phyloP scores from a whole-genome alignment of 73 alveolate genomes.

The Blepharisma japonicum region DNA sequence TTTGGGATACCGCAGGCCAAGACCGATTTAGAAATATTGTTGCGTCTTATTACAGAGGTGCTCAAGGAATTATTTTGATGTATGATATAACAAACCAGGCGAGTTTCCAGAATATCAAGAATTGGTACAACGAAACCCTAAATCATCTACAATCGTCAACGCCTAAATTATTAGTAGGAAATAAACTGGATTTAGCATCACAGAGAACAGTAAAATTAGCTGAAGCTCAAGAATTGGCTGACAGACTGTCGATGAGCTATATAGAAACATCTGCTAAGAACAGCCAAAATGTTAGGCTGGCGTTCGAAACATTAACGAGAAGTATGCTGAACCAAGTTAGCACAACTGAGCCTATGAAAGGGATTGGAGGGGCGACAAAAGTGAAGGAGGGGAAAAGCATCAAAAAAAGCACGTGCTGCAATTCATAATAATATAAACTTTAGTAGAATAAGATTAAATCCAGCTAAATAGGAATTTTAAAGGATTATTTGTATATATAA shows the following conservation, averaged over 20 bases:
- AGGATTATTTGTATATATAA: too few species aligned
- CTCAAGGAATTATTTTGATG: constrained; percentile 38
- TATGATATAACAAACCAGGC: constrained; percentile 39
- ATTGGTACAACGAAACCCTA: constrained; percentile 25
- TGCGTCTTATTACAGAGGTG: constrained; percentile 43
- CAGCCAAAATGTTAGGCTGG: constrained; percentile 44
- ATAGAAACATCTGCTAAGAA: constrained; percentile 44
- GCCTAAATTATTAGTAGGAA: constrained; percentile 26
- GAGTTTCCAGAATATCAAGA: constrained; percentile 10
- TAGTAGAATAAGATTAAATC: too few species aligned
- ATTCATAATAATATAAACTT: too few species aligned
- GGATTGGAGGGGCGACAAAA: constrained; percentile 13
- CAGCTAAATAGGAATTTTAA: too few species aligned
- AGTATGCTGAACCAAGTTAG: constrained; percentile 29
- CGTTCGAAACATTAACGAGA: constrained; percentile 44
- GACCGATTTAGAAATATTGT: constrained; percentile 36
- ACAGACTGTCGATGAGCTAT: constrained; percentile 32
- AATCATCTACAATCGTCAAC: neutral
- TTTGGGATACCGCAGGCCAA: constrained; percentile 54
- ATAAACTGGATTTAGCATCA: constrained; percentile 9
- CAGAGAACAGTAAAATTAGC: constrained; percentile 25
- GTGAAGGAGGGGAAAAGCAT: neutral
- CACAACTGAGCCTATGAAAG: neutral
- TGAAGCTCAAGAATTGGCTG: constrained; percentile 41
- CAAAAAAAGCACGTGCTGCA: too few species aligned